phyloP scores from a whole-genome alignment of 257 asterid species.

The Oldenlandia corymbosa region DNA sequence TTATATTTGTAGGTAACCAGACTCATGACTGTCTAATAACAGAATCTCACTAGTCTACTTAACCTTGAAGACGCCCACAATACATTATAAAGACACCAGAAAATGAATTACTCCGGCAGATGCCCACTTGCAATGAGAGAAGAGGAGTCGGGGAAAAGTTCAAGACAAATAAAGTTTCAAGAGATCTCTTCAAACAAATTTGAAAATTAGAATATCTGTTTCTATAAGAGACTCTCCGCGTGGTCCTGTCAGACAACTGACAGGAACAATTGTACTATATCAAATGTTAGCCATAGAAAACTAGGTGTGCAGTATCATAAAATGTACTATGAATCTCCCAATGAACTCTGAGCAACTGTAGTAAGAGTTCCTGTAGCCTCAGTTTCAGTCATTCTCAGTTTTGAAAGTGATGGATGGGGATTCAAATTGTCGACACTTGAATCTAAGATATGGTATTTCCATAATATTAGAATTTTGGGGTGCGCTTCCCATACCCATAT shows the following conservation, averaged over 20 bases:
- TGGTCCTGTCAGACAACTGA: conserved; percentile 36
- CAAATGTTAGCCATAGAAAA: neutral
- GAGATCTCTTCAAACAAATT: neutral
- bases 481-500: conserved; percentile 79
- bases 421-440: conserved; percentile 82
- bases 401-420: conserved; percentile 62
- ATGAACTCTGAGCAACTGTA: conserved; percentile 58
- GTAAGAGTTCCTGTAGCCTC: conserved; percentile 80
- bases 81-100: no score
- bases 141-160: no score
- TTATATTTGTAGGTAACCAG: no score
- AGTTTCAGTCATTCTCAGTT: conserved; percentile 62
- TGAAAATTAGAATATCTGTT: conserved; percentile 54
- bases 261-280: neutral
- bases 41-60: no score
- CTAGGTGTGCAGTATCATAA: conserved; percentile 47
- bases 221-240: conserved; percentile 37
- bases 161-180: no score
- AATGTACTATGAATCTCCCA: conserved; percentile 50
- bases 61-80: no score
- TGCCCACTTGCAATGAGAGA: no score
- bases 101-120: no score
- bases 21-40: no score
- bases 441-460: conserved; percentile 82
- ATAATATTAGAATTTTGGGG: conserved; percentile 73